phyloP scores from a whole-genome alignment of 2,329 filamentous ascomycete species.

The Triangularia verruculosa region DNA sequence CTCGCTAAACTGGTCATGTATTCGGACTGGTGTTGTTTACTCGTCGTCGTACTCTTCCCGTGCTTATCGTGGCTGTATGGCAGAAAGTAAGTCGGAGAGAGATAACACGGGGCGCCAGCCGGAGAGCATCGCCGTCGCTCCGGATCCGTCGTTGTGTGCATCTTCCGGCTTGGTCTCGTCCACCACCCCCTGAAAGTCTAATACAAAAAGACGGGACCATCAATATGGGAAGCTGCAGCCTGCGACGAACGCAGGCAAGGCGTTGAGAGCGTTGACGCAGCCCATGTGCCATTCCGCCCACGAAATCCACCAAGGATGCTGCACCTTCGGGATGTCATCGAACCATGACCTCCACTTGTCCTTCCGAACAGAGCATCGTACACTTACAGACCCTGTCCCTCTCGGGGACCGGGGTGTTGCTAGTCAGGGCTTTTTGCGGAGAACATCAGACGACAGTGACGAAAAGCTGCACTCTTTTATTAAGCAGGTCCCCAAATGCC shows the following conservation, averaged over 20 bases:
- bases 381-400: neutral
- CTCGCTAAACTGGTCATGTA: neutral
- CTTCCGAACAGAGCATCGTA: neutral
- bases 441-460: slow-evolving; percentile 16
- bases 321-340: slow-evolving; percentile 6
- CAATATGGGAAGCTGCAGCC: slow-evolving; percentile 7
- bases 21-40: neutral
- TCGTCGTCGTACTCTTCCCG: neutral
- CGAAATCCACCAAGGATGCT: slow-evolving; percentile 1
- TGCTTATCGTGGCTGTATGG: neutral
- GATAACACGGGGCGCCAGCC: neutral
- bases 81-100: neutral
- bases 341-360: slow-evolving; percentile 9
- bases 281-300: neutral
- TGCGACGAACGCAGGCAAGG: neutral
- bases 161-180: neutral
- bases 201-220: neutral
- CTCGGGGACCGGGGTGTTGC: slow-evolving; percentile 1
- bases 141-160: neutral
- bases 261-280: neutral
- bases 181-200: neutral
- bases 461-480: slow-evolving; percentile 1
- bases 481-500: neutral
- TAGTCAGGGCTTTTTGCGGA: slow-evolving; percentile 9
- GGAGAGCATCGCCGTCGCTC: neutral